A percentile compares a stretch with the other conserved stretches of the same genome.
Evolutionary conservation across 306 rosid genomes (phyloP).

Genomic region (Lathyrus tuberosus): DNA sequence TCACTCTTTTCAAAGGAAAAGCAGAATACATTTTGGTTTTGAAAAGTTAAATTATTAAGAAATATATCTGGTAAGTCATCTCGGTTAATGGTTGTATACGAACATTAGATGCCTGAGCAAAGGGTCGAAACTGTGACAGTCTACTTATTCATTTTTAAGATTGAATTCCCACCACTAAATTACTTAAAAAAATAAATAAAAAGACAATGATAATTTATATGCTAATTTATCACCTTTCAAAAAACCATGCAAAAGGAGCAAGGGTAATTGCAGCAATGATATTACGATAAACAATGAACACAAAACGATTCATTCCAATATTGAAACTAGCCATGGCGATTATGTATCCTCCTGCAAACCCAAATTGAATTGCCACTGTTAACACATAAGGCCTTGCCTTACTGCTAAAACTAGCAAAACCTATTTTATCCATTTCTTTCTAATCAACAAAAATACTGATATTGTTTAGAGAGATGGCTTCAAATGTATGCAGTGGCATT

Average conservation of each 20-base stretch:
- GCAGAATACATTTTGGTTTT: not conserved
- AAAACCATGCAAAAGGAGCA: slow-evolving; percentile 60
- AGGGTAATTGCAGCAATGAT: slow-evolving; percentile 58
- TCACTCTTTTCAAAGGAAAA: not conserved
- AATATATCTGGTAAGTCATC: too few species aligned
- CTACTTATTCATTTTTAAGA: too few species aligned
- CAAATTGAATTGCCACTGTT: slow-evolving; percentile 61
- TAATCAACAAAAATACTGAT: slow-evolving; percentile 6
- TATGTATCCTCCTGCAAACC: slow-evolving; percentile 62
- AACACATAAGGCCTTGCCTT: slow-evolving; percentile 64
- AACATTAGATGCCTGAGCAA: too few species aligned
- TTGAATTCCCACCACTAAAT: too few species aligned
- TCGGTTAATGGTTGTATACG: too few species aligned
- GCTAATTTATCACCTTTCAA: slow-evolving; percentile 58
- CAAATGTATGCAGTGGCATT: slow-evolving; percentile 17
- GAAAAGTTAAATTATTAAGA: not conserved
- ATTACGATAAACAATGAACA: slow-evolving; percentile 71
- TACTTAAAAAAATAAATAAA: too few species aligned
- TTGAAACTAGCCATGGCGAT: slow-evolving; percentile 57
- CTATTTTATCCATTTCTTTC: slow-evolving; percentile 28
- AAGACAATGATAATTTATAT: too few species aligned
- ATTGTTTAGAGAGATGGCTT: not conserved
- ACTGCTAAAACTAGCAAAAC: not conserved
- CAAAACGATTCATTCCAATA: slow-evolving; percentile 67
- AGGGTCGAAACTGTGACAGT: too few species aligned